phyloP scores from a whole-genome alignment of 108 stramenopile genomes.

The Ochromonas danica region DNA sequence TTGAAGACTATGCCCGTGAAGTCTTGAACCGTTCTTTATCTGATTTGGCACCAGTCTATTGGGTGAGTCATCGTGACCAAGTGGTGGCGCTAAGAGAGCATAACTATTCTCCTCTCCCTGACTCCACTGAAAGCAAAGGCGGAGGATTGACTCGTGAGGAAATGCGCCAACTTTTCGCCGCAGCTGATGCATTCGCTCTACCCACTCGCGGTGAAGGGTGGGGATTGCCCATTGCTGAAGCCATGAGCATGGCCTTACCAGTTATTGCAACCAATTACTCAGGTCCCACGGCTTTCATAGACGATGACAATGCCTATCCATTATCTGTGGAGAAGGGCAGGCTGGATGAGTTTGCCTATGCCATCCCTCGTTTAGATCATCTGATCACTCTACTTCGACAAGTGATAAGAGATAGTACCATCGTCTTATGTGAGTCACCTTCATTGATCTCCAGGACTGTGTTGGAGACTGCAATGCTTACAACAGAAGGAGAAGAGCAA shows the following conservation, averaged over 20 bases:
- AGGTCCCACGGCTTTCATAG: conserved; percentile 45
- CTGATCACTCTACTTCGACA: not conserved
- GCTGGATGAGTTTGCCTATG: not conserved
- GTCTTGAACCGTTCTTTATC: not conserved
- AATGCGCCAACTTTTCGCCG: conserved; percentile 10
- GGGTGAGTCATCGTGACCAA: too few relatives aligned
- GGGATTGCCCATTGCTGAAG: conserved; percentile 56
- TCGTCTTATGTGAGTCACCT: too few relatives aligned
- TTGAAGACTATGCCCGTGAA: not conserved
- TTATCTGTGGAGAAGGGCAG: not conserved
- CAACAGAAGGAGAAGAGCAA: too few relatives aligned
- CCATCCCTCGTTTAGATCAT: not conserved
- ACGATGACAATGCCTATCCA: not conserved
- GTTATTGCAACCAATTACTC: conserved; percentile 45
- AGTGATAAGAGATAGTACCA: not conserved
- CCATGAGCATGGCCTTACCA: conserved; percentile 50
- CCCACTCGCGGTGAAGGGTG: conserved; percentile 57
- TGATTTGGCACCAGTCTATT: not conserved
- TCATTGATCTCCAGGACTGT: too few relatives aligned
- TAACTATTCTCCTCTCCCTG: too few relatives aligned
- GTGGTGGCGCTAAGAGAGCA: too few relatives aligned
- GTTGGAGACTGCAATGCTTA: too few relatives aligned
- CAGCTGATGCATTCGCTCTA: conserved; percentile 46
- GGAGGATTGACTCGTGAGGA: not conserved
- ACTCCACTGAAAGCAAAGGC: not conserved